A percentile compares a stretch with the other conserved stretches of the same genome.
Evolutionary conservation across 352 stramenopile species (phyloP).

Genomic region (Phytophthora sp.): DNA sequence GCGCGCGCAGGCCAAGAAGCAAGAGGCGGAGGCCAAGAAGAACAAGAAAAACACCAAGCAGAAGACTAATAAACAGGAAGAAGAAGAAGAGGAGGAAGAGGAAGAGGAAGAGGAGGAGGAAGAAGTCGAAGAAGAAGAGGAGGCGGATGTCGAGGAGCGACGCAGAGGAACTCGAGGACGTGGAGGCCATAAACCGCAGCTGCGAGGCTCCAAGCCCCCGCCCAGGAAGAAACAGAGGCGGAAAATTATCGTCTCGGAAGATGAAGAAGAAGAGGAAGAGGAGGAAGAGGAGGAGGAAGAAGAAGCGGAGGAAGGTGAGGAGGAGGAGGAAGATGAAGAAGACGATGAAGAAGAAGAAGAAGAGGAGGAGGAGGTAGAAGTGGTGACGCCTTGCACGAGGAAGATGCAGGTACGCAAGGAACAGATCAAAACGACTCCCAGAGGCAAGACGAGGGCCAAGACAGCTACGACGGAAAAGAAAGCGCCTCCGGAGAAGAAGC

Average conservation of each 20-base stretch:
- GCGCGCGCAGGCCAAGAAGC: constrained; percentile 41
- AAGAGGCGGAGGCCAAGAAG: constrained; percentile 45
- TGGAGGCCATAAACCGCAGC: constrained; percentile 25
- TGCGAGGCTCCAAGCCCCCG: constrained; percentile 30
- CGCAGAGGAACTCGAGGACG: constrained; percentile 17
- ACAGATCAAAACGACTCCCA: constrained; percentile 25
- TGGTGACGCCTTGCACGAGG: constrained; percentile 21
- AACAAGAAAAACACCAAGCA: constrained; percentile 42
- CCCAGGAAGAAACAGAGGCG: constrained; percentile 42
- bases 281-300: constrained; percentile 31
- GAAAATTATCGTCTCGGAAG: constrained; percentile 47
- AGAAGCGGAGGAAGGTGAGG: constrained; percentile 28
- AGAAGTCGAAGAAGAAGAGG: constrained; percentile 53
- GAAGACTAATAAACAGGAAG: constrained; percentile 45
- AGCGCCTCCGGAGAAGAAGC: not conserved
- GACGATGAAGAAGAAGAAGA: constrained; percentile 33
- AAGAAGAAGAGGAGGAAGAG: constrained; percentile 50
- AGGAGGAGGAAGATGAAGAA: constrained; percentile 33
- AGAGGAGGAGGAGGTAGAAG: constrained; percentile 21
- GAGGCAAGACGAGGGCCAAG: constrained; percentile 39
- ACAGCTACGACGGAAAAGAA: constrained; percentile 23
- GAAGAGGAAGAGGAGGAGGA: constrained; percentile 55
- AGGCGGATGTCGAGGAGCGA: constrained; percentile 41
- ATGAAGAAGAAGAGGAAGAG: constrained; percentile 41
- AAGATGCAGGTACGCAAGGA: constrained; percentile 23